Percentiles rank a stretch among this genome's conserved stretches.
phyloP scores from a whole-genome alignment of 1,139 yeast species.

The Torulaspora pretoriensis region DNA sequence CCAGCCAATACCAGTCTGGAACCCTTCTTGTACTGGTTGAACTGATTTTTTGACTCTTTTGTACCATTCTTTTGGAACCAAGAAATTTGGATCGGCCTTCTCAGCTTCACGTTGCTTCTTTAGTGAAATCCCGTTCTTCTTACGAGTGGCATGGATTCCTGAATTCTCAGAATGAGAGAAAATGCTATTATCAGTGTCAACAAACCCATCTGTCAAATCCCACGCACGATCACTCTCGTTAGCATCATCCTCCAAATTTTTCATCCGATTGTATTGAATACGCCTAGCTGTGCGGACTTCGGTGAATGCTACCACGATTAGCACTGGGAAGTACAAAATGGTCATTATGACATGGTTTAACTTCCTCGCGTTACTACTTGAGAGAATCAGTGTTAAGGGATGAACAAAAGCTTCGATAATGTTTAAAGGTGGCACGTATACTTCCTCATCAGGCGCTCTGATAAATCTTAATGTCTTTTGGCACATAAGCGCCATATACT shows the following conservation, averaged over 20 bases:
- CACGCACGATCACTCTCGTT: conserved; percentile 76
- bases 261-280: conserved; percentile 64
- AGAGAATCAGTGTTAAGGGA: conserved; percentile 34
- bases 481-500: conserved; percentile 79
- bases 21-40: conserved; percentile 58
- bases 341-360: conserved; percentile 56
- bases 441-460: conserved; percentile 83
- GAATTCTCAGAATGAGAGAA: conserved; percentile 30
- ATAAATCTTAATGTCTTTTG: conserved; percentile 78
- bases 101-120: conserved; percentile 60
- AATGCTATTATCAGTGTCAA: conserved; percentile 40
- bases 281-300: conserved; percentile 67
- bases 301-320: conserved; percentile 55
- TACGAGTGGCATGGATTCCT: conserved; percentile 40
- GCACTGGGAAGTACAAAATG: conserved; percentile 62
- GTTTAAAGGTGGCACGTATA: conserved; percentile 83
- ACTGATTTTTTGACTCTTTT: conserved; percentile 43
- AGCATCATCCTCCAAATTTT: conserved; percentile 70
- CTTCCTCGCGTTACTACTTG: conserved; percentile 27
- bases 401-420: conserved; percentile 55
- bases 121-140: conserved; percentile 43
- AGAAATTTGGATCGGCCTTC: conserved; percentile 65
- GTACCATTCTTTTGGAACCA: conserved; percentile 50
- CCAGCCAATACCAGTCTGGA: conserved; percentile 59
- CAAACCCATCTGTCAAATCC: conserved; percentile 77